These are phyloP conservation scores for Rhodotorula glutinis DNA, from an alignment of 1,284 basidiomycete genomes.

Conservation along the genomic window DNA sequence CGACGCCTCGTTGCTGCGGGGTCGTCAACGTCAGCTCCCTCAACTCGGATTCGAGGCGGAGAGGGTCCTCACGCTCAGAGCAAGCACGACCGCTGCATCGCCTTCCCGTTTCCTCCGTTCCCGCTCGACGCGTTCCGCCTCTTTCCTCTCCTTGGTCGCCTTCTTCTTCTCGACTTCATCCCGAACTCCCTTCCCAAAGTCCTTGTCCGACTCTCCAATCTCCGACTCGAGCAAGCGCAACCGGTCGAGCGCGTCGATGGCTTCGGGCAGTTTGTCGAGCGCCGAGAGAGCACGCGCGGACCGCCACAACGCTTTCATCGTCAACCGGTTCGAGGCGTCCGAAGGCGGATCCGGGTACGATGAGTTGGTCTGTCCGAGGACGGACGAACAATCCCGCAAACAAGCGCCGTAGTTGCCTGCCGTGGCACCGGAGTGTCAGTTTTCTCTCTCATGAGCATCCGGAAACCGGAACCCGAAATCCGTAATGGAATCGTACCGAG, in stretches of 20 bases:
- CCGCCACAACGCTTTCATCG: constrained; percentile 78
- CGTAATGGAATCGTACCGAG: constrained; percentile 66
- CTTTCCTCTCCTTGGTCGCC: constrained; percentile 52
- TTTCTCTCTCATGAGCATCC: no score
- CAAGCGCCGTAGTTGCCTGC: constrained; percentile 82
- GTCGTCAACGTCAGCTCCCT: background rate
- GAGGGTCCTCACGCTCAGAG: constrained; percentile 58
- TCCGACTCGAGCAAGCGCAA: constrained; percentile 49
- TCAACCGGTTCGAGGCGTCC: constrained; percentile 46
- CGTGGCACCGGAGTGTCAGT: background rate
- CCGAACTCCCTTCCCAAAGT: constrained; percentile 49
- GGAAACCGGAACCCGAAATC: no score
- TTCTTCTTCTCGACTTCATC: constrained; percentile 42
- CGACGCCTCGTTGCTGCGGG: constrained; percentile 65
- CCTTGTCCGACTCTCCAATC: constrained; percentile 33
- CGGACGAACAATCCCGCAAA: constrained; percentile 74
- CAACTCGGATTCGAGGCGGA: background rate
- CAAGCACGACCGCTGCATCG: constrained; percentile 55
- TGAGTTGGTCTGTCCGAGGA: constrained; percentile 54
- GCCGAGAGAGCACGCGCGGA: constrained; percentile 70
- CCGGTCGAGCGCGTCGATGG: constrained; percentile 69
- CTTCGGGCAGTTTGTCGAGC: constrained; percentile 71
- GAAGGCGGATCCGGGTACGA: constrained; percentile 34
- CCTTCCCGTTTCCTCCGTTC: constrained; percentile 55
- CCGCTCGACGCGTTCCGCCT: constrained; percentile 56